These are phyloP conservation scores for Teunomyces pallodes DNA, from an alignment of 805 yeast species.

Conservation along the genomic window DNA sequence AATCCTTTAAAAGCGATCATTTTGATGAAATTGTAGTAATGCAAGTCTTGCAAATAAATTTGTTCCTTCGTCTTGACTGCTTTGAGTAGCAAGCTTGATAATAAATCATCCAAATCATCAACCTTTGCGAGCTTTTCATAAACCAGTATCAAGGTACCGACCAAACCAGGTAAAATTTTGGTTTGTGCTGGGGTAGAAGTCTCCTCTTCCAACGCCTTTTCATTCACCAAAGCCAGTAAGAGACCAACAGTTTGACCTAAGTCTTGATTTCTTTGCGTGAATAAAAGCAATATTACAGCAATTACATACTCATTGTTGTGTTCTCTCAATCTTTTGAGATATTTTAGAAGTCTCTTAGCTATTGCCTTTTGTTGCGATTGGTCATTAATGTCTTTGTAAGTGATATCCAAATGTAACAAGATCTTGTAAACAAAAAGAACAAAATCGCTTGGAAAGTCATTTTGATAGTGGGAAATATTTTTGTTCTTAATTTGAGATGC, in stretches of 20 bases:
- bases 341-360: conserved; percentile 18
- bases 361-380: conserved; percentile 12
- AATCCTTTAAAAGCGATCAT: conserved; percentile 30
- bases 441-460: conserved; percentile 30
- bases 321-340: conserved; percentile 3
- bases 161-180: conserved; percentile 7
- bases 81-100: background rate
- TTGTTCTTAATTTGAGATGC: conserved; percentile 18
- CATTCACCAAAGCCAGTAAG: background rate
- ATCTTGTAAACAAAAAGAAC: conserved; percentile 28
- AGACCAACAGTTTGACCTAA: conserved; percentile 22
- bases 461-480: conserved; percentile 17
- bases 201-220: background rate
- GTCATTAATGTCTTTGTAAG: conserved; percentile 23
- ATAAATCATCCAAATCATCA: background rate
- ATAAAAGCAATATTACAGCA: conserved; percentile 27
- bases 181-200: background rate
- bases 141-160: conserved; percentile 12
- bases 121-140: background rate
- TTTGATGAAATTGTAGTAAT: conserved; percentile 26
- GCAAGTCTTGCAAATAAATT: conserved; percentile 4
- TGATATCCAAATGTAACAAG: conserved; percentile 27
- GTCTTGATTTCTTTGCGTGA: conserved; percentile 18
- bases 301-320: conserved; percentile 17
- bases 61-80: background rate